These are phyloP conservation scores for Caryopteris hybrid DNA, from an alignment of 305 asterid species.

Conservation along the genomic window DNA sequence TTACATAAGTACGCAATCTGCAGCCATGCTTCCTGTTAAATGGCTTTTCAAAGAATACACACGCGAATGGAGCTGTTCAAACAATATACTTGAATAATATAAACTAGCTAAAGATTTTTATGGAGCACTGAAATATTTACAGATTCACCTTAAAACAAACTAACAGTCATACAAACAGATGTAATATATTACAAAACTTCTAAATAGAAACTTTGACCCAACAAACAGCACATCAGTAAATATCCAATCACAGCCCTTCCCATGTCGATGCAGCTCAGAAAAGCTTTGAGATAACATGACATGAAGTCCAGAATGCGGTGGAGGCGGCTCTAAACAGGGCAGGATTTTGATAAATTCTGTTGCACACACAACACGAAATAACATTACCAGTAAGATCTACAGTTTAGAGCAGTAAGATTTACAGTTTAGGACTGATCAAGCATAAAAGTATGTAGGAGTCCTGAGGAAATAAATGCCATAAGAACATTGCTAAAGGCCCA, in stretches of 20 bases:
- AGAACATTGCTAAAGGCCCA: too few relatives aligned
- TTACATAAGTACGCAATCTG: too few relatives aligned
- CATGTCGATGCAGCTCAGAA: conserved; percentile 42
- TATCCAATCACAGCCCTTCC: neutral
- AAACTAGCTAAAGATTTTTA: conserved; percentile 1
- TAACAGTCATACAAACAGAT: neutral
- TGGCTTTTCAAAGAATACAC: neutral
- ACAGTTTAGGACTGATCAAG: neutral
- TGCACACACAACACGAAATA: neutral
- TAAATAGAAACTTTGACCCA: neutral
- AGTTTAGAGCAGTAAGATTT: neutral
- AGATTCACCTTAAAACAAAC: conserved; percentile 15
- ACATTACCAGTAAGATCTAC: neutral
- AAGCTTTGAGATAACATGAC: conserved; percentile 79
- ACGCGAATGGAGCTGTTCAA: neutral
- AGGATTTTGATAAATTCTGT: conserved; percentile 91
- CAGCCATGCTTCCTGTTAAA: neutral
- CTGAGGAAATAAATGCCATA: too few relatives aligned
- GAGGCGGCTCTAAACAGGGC: conserved; percentile 79
- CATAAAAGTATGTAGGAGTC: neutral
- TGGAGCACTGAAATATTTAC: conserved; percentile 28
- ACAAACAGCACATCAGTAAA: neutral
- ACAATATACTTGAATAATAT: neutral
- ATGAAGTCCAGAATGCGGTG: conserved; percentile 90
- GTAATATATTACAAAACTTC: conserved; percentile 12